These are phyloP conservation scores for Xylariaceae sp. DNA, from an alignment of 2,329 filamentous ascomycete species.

Conservation along the genomic window DNA sequence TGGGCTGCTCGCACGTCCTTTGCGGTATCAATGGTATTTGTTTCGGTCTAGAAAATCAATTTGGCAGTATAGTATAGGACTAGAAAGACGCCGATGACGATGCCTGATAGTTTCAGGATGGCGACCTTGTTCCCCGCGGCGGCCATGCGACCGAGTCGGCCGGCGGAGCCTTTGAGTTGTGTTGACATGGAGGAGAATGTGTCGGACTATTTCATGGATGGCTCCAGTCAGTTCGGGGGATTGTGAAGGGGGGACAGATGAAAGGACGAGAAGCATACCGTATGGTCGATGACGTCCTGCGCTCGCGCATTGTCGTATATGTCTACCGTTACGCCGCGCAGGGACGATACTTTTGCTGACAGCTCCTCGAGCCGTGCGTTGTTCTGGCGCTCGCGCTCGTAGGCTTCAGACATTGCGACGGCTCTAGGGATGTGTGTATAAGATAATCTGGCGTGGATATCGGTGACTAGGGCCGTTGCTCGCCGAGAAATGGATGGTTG, in stretches of 20 bases:
- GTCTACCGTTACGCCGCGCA: conserved; percentile 93
- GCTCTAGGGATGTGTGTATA: background rate
- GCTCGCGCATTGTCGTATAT: conserved; percentile 96
- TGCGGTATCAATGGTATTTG: too few species aligned
- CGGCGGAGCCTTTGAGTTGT: conserved; percentile 82
- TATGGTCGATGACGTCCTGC: conserved; percentile 87
- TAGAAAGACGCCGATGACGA: conserved; percentile 75
- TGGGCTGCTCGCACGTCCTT: too few species aligned
- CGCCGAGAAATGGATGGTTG: background rate
- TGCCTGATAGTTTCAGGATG: conserved; percentile 86
- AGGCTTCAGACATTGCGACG: conserved; percentile 71
- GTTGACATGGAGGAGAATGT: conserved; percentile 89
- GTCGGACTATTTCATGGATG: conserved; percentile 67
- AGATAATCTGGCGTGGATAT: background rate
- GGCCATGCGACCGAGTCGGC: conserved; percentile 87
- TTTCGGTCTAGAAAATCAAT: conserved; percentile 61
- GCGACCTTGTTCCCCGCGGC: conserved; percentile 89
- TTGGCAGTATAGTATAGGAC: conserved; percentile 76
- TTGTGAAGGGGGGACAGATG: background rate
- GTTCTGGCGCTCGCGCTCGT: conserved; percentile 88
- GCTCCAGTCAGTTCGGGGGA: background rate
- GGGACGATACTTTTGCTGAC: conserved; percentile 85
- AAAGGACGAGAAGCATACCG: conserved; percentile 59
- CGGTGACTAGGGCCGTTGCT: background rate
- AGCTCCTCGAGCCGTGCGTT: conserved; percentile 93